Conservation (phyloP, 495 filamentous ascomycete species). For the Immersiella caudata region DNA sequence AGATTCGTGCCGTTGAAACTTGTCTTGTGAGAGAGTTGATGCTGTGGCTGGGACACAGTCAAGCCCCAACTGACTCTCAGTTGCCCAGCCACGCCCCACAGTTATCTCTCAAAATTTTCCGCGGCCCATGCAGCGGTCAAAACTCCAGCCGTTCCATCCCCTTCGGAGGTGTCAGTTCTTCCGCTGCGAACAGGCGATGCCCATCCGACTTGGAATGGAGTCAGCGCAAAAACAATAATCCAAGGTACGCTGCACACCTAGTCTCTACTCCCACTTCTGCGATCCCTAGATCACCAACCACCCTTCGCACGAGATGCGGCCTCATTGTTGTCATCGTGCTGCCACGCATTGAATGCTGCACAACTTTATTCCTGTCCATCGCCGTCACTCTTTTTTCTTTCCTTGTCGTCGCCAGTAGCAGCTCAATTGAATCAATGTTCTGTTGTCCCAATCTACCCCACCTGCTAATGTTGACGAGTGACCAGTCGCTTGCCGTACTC, state of each 20-base stretch:
- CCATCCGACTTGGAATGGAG: slow-evolving; percentile 38
- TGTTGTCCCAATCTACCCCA: slow-evolving; percentile 5
- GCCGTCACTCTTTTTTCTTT: neutral
- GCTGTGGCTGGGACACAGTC: neutral
- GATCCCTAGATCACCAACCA: neutral
- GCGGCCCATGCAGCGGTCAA: slow-evolving; percentile 31
- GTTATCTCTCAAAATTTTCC: slow-evolving; percentile 22
- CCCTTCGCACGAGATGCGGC: neutral
- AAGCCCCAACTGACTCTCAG: neutral
- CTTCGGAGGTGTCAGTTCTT: slow-evolving; percentile 43
- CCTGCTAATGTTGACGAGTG: slow-evolving; percentile 29
- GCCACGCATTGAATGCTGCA: neutral
- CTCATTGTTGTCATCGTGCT: neutral
- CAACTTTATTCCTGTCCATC: neutral
- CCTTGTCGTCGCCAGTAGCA: slow-evolving; percentile 6
- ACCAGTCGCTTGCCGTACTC: slow-evolving; percentile 10
- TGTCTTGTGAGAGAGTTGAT: neutral
- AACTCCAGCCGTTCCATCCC: slow-evolving; percentile 40
- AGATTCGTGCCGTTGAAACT: too few species aligned
- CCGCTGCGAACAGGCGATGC: slow-evolving; percentile 37
- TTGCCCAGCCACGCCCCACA: neutral
- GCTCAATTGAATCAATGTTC: slow-evolving; percentile 25
- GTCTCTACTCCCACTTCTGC: neutral
- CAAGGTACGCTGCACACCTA: slow-evolving; percentile 36
- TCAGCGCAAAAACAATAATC: slow-evolving; percentile 27